These are phyloP conservation scores for Ananas comosus DNA, from an alignment of 176 grass and related monocot species.

Conservation along the genomic window DNA sequence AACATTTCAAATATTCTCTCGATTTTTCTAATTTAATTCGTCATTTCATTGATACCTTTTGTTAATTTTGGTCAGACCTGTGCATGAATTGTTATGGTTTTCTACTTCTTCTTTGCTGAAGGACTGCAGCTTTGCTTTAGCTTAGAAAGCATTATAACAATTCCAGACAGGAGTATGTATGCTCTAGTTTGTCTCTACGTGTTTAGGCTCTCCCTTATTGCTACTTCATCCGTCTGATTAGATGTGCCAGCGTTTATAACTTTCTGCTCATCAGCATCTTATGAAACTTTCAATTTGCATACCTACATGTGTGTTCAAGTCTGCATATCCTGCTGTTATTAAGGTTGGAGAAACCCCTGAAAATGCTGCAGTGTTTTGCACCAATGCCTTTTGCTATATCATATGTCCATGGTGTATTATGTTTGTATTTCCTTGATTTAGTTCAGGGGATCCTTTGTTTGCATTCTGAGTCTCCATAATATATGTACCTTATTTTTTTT, in stretches of 20 bases:
- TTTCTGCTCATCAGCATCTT: background rate
- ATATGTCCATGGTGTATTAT: constrained; percentile 7
- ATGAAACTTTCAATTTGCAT: background rate
- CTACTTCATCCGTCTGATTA: background rate
- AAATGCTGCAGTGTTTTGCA: too few relatives aligned
- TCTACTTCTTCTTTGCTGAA: too few relatives aligned
- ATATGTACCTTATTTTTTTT: constrained; percentile 15
- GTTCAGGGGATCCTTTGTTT: background rate
- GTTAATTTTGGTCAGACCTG: too few relatives aligned
- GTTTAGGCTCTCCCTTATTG: background rate
- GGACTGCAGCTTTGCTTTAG: too few relatives aligned
- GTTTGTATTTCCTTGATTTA: background rate
- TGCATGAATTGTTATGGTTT: background rate
- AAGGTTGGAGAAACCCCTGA: too few relatives aligned
- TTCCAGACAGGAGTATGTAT: background rate
- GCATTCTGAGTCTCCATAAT: background rate
- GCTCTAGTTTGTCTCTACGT: background rate
- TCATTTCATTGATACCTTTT: too few relatives aligned
- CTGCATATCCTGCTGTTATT: too few relatives aligned
- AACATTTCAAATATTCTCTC: too few relatives aligned
- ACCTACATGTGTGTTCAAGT: background rate
- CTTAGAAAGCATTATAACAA: too few relatives aligned
- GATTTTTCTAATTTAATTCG: too few relatives aligned
- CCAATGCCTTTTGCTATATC: background rate
- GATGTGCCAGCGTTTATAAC: background rate